Evolutionary conservation across 1,139 yeast species (phyloP), one percentile per base, ranked within the genome.

Genomic region (Zygosaccharomyces pseudobailii): DNA sequence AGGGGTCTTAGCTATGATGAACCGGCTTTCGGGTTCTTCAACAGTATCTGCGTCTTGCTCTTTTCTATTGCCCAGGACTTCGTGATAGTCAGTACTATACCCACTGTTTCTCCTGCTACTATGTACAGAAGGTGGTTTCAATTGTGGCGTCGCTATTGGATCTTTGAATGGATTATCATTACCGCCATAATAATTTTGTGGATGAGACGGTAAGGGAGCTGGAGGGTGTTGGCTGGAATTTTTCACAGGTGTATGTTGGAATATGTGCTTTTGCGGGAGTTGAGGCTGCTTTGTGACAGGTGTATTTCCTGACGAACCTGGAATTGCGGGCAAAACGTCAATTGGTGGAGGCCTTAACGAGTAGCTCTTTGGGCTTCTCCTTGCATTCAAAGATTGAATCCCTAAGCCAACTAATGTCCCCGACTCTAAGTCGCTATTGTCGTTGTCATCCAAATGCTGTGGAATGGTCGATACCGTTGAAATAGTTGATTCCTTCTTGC

Each of bases 1-100:
- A 20, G 71, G 70, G 1, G 71, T 64, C 42, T 59, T 59, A 13
- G 70, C 56, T 7, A 54, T 45, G 9, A 46, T 50, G 37, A 58
- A 59, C 19, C 52, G 46, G 35, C 55, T 52, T 27, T 54, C 58
- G 5, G 61, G 55, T n/a, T 53, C 57, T 13, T 47, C 46, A 27
- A 23, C 39, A 21, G 20, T 17, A 7, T 43, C 47, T 19, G 24
- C 37, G 3, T 40, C 40, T 10, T 43, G 24, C 9, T 40, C 42
- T n/a, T 42, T 43, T 28, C 43, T 54, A 17, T 43, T 47, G 25
- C 13, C 30, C 36, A 38, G 13, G 13, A 38, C 30, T 34, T 37
- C 41, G 24, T 38, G 30, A 28, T 38, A 41, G 28, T 48, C 49
- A 7, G 47, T 39, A 23, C 39, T 41, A 34, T 43, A 43, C 20